These are phyloP conservation scores for Coemansia sp. DNA, from an alignment of 192 early-diverging fungal species.

Conservation along the genomic window DNA sequence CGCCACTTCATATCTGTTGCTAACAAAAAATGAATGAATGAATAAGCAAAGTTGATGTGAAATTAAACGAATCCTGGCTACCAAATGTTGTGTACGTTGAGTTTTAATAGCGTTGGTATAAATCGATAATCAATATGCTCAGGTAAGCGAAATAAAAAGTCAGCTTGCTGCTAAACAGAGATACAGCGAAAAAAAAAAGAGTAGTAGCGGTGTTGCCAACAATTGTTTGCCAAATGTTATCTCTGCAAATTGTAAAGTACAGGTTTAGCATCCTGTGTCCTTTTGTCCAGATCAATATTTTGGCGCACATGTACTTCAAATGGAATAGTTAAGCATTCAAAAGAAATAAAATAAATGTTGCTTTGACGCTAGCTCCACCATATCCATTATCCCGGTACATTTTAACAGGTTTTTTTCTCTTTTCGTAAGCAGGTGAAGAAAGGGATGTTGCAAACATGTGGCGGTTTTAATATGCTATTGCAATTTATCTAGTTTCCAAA, in stretches of 20 bases:
- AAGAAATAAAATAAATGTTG: not conserved
- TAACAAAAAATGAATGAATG: not conserved
- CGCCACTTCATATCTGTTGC: slow-evolving; percentile 5
- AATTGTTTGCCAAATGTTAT: not conserved
- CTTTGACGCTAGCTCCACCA: not conserved
- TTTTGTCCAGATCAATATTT: not conserved
- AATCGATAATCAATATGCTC: not conserved
- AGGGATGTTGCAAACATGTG: not conserved
- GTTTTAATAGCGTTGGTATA: no score
- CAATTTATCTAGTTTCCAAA: not conserved
- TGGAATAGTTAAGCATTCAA: not conserved
- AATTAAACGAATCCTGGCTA: no score
- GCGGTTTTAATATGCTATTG: not conserved
- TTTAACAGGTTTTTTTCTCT: not conserved
- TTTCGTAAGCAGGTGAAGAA: not conserved
- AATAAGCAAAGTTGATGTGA: no score
- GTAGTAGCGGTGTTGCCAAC: no score
- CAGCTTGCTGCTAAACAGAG: not conserved
- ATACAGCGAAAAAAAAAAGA: not conserved
- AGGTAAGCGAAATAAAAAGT: not conserved
- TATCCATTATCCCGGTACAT: not conserved
- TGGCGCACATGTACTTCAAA: not conserved
- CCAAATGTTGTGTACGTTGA: no score
- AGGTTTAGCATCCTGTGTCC: not conserved
- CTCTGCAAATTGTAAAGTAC: not conserved